Base-by-base conservation (phyloP, 2,329 filamentous ascomycete species). In the Calonectria multiphialidica region DNA sequence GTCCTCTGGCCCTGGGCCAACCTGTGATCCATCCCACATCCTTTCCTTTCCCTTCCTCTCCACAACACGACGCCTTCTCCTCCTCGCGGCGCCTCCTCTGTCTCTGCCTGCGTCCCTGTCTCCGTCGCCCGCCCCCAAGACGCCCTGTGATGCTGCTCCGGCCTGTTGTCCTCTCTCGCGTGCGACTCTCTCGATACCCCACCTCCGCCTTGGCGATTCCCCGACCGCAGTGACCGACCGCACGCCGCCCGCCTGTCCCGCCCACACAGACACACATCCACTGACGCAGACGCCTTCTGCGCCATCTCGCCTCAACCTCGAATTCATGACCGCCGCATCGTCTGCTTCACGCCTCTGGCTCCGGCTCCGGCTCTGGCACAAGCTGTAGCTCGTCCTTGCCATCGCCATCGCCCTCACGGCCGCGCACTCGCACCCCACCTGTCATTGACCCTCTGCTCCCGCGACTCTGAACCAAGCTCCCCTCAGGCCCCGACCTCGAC, bases 241-340 rank as follows among this genome's bases (percentile, higher is more conserved):
- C 64, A 61, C 57, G 66, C 70, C 71, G 59, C 64, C 64, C 75
- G 65, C 68, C 68, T 63, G 71, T 44, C 53, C 55, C 64, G 21
- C 53, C 50, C 23, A 72, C 66, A 47, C 74, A 47, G 28, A 68
- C 65, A 57, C 69, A 40, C 25, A 59, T 25, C 35, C 53, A 40
- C 42, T 53, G 62, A 35, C 35, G 50, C 37, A 66, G 64, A 44
- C 65, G 42, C 70, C 69, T 68, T 70, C 66, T 59, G 53, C 73
- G 65, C 69, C 67, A 44, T 61, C 53, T 28, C 72, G 62, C 57
- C 63, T 61, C n/a, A 66, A 53, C 68, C 68, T 74, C 64, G 72
- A 64, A 73, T 77, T 78, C 77, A 79, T 79, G 77, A 78, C 68
- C 66, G 75, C 73, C 71, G 77, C 73, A 68, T 78, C 74, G 59